Conservation (phyloP, 495 filamentous ascomycete species). For the Neurospora sp. region DNA sequence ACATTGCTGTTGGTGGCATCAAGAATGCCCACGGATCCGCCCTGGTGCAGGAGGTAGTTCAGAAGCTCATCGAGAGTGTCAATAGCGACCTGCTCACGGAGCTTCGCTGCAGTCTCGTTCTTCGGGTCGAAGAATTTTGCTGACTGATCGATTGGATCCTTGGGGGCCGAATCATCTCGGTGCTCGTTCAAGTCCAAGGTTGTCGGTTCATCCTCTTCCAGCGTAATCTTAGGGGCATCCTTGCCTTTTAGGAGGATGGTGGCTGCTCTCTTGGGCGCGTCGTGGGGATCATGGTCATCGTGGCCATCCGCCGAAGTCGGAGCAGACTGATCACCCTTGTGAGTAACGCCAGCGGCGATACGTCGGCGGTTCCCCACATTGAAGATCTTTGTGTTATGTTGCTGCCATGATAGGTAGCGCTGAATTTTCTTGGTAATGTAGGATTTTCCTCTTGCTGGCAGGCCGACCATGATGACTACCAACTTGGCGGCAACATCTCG, state of each 20-base stretch:
- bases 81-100: conserved; percentile 85
- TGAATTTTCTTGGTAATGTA: conserved; percentile 98
- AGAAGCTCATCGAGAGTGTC: conserved; percentile 87
- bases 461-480: conserved; percentile 95
- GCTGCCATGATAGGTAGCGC: conserved; percentile 91
- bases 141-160: conserved; percentile 68
- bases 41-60: conserved; percentile 70
- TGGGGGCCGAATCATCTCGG: neutral
- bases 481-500: conserved; percentile 90
- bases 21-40: conserved; percentile 92
- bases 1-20: conserved; percentile 96
- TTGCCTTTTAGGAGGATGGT: conserved; percentile 39
- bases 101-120: conserved; percentile 68
- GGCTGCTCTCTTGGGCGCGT: conserved; percentile 33
- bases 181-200: conserved; percentile 23
- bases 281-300: conserved; percentile 21
- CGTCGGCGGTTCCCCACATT: conserved; percentile 90
- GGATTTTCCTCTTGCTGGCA: conserved; percentile 90
- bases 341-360: conserved; percentile 52
- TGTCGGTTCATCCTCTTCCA: conserved; percentile 20
- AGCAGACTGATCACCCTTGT: conserved; percentile 17
- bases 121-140: conserved; percentile 90
- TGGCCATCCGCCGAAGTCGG: conserved; percentile 12
- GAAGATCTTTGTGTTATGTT: conserved; percentile 91
- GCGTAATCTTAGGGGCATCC: conserved; percentile 24